Evolutionary conservation across 2,329 filamentous ascomycete genomes (phyloP).

Genomic region (Pseudogymnoascus sp.): DNA sequence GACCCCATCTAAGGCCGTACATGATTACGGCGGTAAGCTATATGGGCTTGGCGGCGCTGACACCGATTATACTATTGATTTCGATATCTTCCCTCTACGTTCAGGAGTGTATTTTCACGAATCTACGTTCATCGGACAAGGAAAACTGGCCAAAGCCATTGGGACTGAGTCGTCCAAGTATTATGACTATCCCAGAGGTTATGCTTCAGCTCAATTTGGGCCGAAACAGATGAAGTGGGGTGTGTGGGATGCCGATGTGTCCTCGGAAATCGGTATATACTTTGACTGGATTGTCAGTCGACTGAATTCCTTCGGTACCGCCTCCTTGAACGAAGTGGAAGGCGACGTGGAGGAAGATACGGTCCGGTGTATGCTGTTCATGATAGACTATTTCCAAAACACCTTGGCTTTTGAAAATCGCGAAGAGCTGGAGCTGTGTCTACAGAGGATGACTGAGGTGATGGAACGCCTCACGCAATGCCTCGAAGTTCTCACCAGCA

Average conservation of each 20-base stretch:
- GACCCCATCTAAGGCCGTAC: conserved; percentile 17
- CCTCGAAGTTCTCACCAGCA: background rate
- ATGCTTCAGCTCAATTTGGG: conserved; percentile 32
- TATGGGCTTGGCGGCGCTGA: conserved; percentile 52
- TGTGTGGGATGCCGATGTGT: conserved; percentile 48
- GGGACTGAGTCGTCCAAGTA: conserved; percentile 18
- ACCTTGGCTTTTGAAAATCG: conserved; percentile 17
- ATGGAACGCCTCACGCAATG: conserved; percentile 12
- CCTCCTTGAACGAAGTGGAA: background rate
- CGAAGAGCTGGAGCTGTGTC: conserved; percentile 18
- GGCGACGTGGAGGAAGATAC: conserved; percentile 12
- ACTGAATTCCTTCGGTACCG: conserved; percentile 12
- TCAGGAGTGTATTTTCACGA: conserved; percentile 51
- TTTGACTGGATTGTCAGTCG: conserved; percentile 51
- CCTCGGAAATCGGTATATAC: conserved; percentile 55
- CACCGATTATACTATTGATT: conserved; percentile 53
- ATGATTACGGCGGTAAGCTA: conserved; percentile 34
- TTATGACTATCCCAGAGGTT: conserved; percentile 26
- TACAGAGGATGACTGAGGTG: conserved; percentile 25
- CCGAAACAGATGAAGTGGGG: conserved; percentile 47
- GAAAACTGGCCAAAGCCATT: conserved; percentile 37
- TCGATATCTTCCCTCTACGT: conserved; percentile 53
- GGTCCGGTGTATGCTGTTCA: conserved; percentile 16
- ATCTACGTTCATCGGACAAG: conserved; percentile 50
- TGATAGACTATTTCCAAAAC: conserved; percentile 26